A percentile compares a stretch with the other conserved stretches of the same genome.
Conservation (phyloP, 2,329 filamentous ascomycete genomes). For the Nothophaeocryptopus gaeumannii region DNA sequence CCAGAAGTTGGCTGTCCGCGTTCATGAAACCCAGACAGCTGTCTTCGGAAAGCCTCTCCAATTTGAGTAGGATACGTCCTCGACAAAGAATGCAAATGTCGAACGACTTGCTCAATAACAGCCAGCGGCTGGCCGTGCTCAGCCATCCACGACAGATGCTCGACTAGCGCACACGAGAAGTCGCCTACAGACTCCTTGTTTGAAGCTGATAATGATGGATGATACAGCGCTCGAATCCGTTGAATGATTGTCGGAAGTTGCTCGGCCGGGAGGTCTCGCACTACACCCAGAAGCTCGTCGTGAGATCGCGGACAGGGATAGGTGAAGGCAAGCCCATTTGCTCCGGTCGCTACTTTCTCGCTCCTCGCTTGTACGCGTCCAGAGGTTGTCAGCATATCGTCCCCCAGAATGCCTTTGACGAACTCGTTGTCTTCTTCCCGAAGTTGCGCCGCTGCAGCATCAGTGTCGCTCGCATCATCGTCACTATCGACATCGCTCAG, state of each 20-base stretch:
- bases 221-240: constrained; percentile 86
- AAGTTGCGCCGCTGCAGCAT: constrained; percentile 32
- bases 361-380: constrained; percentile 14
- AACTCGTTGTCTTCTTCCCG: constrained; percentile 50
- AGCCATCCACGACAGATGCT: constrained; percentile 61
- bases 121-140: constrained; percentile 55
- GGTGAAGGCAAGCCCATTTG: constrained; percentile 65
- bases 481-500: constrained; percentile 21
- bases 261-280: constrained; percentile 58
- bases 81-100: constrained; percentile 88
- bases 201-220: constrained; percentile 76
- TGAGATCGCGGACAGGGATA: constrained; percentile 81
- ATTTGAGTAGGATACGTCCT: constrained; percentile 80
- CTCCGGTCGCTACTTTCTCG: constrained; percentile 41
- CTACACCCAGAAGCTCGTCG: constrained; percentile 66
- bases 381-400: constrained; percentile 5
- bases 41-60: constrained; percentile 71
- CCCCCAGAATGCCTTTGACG: constrained; percentile 42
- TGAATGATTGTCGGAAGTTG: constrained; percentile 78
- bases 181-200: constrained; percentile 80
- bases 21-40: constrained; percentile 58
- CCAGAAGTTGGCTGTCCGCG: constrained; percentile 58
- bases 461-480: constrained; percentile 31
- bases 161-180: constrained; percentile 65
- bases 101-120: constrained; percentile 73